Conservation (phyloP, 768 basidiomycete genomes). For the Suillus sp. region DNA sequence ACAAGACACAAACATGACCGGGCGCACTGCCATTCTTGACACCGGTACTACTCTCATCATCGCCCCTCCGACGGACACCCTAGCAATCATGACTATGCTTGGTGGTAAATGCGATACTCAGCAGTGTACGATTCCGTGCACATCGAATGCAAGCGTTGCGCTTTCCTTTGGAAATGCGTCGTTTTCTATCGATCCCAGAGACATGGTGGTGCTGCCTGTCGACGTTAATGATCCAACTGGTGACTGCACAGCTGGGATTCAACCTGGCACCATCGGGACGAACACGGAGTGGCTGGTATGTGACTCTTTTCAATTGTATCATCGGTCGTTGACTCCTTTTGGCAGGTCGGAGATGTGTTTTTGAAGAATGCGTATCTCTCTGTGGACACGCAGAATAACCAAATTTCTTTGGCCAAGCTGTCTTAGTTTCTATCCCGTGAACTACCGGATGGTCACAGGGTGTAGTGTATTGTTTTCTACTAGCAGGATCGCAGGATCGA, state of each 20-base stretch:
- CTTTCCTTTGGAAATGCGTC: slow-evolving; percentile 58
- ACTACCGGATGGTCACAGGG: not conserved
- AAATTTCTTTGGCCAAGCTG: slow-evolving; percentile 60
- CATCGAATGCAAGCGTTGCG: slow-evolving; percentile 50
- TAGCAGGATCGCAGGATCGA: slow-evolving; percentile 17
- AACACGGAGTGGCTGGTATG: slow-evolving; percentile 69
- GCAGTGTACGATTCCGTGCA: slow-evolving; percentile 68
- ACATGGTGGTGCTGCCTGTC: slow-evolving; percentile 61
- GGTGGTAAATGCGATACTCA: slow-evolving; percentile 54
- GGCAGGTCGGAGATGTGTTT: slow-evolving; percentile 66
- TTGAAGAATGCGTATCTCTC: slow-evolving; percentile 79
- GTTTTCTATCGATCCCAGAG: slow-evolving; percentile 67
- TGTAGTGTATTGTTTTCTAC: not conserved
- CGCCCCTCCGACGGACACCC: slow-evolving; percentile 50
- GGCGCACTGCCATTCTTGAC: slow-evolving; percentile 71
- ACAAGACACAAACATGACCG: slow-evolving; percentile 46
- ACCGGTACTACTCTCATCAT: slow-evolving; percentile 51
- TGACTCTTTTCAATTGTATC: slow-evolving; percentile 7
- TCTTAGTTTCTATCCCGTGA: slow-evolving; percentile 29
- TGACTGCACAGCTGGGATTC: slow-evolving; percentile 72
- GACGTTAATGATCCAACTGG: slow-evolving; percentile 53
- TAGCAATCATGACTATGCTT: slow-evolving; percentile 57
- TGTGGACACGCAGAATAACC: slow-evolving; percentile 57
- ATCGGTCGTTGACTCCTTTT: not conserved
- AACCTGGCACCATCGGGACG: slow-evolving; percentile 59